Evolutionary conservation across 2,329 filamentous ascomycete genomes (phyloP).

Genomic region (Aureobasidium leucospermi): DNA sequence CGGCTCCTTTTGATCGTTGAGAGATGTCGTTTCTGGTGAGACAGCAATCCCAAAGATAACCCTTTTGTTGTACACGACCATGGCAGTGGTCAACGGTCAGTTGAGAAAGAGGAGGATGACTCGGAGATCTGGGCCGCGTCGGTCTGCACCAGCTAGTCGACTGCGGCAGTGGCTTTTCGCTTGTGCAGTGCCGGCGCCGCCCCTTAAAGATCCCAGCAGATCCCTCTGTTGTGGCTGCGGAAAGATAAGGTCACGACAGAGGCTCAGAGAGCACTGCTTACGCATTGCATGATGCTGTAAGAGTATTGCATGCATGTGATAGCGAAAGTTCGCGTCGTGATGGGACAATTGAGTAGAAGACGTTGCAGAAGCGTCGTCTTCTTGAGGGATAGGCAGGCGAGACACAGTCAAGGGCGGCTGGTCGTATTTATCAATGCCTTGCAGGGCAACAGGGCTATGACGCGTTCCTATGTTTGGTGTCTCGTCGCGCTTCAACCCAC

Average conservation of each 20-base stretch:
- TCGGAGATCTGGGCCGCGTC: not conserved
- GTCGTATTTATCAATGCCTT: not conserved
- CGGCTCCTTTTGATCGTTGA: not conserved
- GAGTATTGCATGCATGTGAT: conserved; percentile 5
- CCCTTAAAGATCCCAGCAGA: not conserved
- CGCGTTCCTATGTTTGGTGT: conserved; percentile 10
- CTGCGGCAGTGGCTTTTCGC: conserved; percentile 7
- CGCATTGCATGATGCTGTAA: conserved; percentile 3
- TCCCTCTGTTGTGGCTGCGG: not conserved
- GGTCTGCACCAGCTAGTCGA: not conserved
- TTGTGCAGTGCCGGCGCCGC: not conserved
- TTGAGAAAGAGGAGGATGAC: not conserved
- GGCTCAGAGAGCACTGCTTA: not conserved
- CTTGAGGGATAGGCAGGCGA: not conserved
- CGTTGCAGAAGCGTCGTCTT: not conserved
- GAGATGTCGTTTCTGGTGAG: not conserved
- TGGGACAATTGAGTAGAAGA: not conserved
- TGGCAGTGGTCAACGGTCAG: not conserved
- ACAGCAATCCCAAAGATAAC: conserved; percentile 3
- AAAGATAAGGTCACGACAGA: not conserved
- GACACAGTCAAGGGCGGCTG: not conserved
- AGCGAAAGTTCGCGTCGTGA: not conserved
- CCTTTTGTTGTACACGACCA: not conserved
- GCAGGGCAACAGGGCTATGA: not conserved
- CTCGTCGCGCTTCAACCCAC: not conserved